Base-by-base conservation (phyloP, 164 flowering plant species). In the Litsea cubeba region DNA sequence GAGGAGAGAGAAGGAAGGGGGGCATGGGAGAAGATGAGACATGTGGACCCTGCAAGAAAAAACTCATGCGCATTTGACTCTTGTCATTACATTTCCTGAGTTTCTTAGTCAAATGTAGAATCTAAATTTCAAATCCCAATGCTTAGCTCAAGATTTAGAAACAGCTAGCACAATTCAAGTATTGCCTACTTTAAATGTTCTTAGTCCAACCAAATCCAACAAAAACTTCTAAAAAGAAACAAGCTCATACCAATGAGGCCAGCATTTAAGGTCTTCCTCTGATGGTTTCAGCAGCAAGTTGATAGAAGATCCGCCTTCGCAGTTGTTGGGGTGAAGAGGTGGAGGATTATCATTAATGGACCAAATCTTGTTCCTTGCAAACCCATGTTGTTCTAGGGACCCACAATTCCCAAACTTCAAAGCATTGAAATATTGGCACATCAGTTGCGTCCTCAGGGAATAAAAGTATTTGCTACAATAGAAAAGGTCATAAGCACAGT, bases 361-460 rank as follows among this genome's bases (percentile, higher is more conserved):
- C 99, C 99, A 95, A 57, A 89, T 80, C 82, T 85, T 91, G 85
- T 90, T 93, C 82, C 91, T 92, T 23, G 97, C 97, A 80, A 93
- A 89, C 26, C 99, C 99, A 79, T 92, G 93, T 75, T 87, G 97
- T 79, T 93, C 99, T 28, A 87, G 85, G 46, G 88, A 83, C 70
- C 93, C 97, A 73, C 96, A 83, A 73, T 81, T 89, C 54, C 91
- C 97, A 83, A 92, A 89, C 99, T 95, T 76, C 78, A 84, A 60
- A 72, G 58, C 67, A 72, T 63, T 30, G 12, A 73, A 18, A 68
- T 10, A 67, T 40, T 28, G 65, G 50, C 20, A 23, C 23, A 72
- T 78, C 32, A 80, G 64, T 51, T 12, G 62, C 20, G 62, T 35
- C 63, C 20, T 50, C 50, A 28, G 46, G 7, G 1, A 24, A 4